Base-by-base conservation (phyloP, 2,329 filamentous ascomycete species). In the Endoconidiophora laricicola region DNA sequence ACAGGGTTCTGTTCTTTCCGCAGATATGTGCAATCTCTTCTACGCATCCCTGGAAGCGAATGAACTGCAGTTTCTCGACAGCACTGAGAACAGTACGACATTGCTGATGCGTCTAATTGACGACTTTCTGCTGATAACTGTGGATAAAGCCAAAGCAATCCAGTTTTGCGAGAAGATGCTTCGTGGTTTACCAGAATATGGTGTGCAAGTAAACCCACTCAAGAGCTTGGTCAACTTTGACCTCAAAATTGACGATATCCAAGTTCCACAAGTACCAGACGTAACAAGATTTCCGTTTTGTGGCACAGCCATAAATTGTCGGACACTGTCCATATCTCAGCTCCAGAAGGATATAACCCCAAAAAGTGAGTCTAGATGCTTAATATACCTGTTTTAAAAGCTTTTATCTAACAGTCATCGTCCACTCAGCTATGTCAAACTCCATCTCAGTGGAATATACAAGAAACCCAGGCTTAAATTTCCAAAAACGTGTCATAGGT, bases 201-300 rank as follows among this genome's bases (percentile, higher is more conserved):
- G 91, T 3, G 81, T 95, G 3, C 63, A 69, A 3, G 80, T 95
- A 49, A 90, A 83, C 60, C 69, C 75, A 0, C 67, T 72, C 44
- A 98, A 98, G 67, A 91, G 81, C 37, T 68, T 94, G 50, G 76
- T 81, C 49, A 98, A 94, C 62, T 96, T 96, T 60, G 75, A 83
- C 18, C 67, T 82, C 44, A 60, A 60, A 0, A 65, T 87, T 39
- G 64, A 72, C 26, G 77, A 72, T 0, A 59, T 61, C 6, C 62
- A 66, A 26, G 71, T 84, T 38, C 66, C 69, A 3, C 69, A 71
- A 38, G 37, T 76, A 38, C 58, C 62, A 1, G 58, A 57, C 0
- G 61, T 59, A 3, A 52, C 58, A 2, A 57, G 56, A n/a, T 96
- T 98, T 61, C 86, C 90, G 0, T 98, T 94, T 63, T 96, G 91